A percentile compares a stretch with the other conserved stretches of the same genome.
Conservation (phyloP, 768 basidiomycete species). For the Kwoniella shandongensis region DNA sequence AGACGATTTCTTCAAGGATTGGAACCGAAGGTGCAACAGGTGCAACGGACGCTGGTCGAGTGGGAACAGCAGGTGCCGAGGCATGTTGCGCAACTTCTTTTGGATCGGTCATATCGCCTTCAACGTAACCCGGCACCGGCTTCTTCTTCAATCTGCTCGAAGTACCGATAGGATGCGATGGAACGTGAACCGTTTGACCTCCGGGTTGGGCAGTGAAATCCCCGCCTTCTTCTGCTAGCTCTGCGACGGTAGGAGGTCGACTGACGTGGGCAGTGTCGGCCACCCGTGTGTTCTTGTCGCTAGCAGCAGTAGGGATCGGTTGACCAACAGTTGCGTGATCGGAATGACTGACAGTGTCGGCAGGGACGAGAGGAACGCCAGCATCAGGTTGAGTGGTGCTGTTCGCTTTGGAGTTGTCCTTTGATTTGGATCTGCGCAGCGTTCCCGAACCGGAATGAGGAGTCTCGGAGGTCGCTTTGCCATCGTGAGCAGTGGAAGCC, state of each 20-base stretch:
- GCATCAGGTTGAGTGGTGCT: slow-evolving; percentile 2
- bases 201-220: slow-evolving; percentile 13
- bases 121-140: slow-evolving; percentile 2
- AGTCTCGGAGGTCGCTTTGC: slow-evolving; percentile 3
- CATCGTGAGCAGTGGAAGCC: neutral
- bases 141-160: slow-evolving; percentile 29
- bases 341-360: slow-evolving; percentile 16
- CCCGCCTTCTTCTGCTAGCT: slow-evolving; percentile 11
- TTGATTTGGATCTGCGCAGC: slow-evolving; percentile 29
- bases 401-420: slow-evolving; percentile 20
- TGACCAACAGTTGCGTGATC: slow-evolving; percentile 17
- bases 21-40: slow-evolving; percentile 5
- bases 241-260: slow-evolving; percentile 8
- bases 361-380: slow-evolving; percentile 16
- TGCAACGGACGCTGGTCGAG: neutral
- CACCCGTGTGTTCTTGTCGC: slow-evolving; percentile 35
- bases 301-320: slow-evolving; percentile 8
- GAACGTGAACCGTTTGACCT: slow-evolving; percentile 9
- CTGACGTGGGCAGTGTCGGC: slow-evolving; percentile 30
- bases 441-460: slow-evolving; percentile 15
- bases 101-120: slow-evolving; percentile 5
- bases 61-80: neutral
- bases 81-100: neutral
- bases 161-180: slow-evolving; percentile 4
- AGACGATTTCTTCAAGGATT: slow-evolving; percentile 28